These are phyloP conservation scores for Camellia lanceoleosa DNA, from an alignment of 148 eudicot genomes.

Conservation along the genomic window DNA sequence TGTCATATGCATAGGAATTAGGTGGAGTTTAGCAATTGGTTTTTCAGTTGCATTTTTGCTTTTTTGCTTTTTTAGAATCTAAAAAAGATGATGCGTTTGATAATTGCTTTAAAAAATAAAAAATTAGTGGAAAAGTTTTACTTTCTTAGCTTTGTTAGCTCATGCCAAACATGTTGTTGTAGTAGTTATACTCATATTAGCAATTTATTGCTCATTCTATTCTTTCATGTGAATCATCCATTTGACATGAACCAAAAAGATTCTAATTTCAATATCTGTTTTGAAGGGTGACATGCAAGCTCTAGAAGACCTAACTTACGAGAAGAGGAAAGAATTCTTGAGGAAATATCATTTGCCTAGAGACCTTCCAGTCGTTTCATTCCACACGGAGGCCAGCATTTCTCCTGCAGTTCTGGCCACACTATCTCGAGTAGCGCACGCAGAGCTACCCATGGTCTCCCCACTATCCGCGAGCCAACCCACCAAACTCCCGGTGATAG, in stretches of 20 bases:
- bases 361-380: slow-evolving; percentile 83
- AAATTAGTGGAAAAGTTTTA: too few species aligned
- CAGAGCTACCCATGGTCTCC: slow-evolving; percentile 61
- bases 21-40: too few species aligned
- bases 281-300: slow-evolving; percentile 94
- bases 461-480: slow-evolving; percentile 44
- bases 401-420: slow-evolving; percentile 93
- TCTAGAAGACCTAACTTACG: slow-evolving; percentile 87
- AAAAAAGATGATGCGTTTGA: too few species aligned
- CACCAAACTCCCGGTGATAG: slow-evolving; percentile 75
- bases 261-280: slow-evolving; percentile 18
- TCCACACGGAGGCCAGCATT: slow-evolving; percentile 82
- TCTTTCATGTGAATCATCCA: neutral
- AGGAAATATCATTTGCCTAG: slow-evolving; percentile 62
- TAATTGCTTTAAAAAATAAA: too few species aligned
- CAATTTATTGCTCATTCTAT: neutral
- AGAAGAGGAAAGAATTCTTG: slow-evolving; percentile 71
- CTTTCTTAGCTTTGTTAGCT: too few species aligned
- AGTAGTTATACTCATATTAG: neutral
- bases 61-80: too few species aligned
- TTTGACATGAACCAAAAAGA: neutral
- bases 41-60: too few species aligned
- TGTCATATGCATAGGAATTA: neutral
- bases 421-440: slow-evolving; percentile 85
- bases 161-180: neutral